A percentile compares a stretch with the other conserved stretches of the same genome.
Evolutionary conservation across 176 grass and related monocot genomes (phyloP).

Genomic region (Bonia amplexicaulis): DNA sequence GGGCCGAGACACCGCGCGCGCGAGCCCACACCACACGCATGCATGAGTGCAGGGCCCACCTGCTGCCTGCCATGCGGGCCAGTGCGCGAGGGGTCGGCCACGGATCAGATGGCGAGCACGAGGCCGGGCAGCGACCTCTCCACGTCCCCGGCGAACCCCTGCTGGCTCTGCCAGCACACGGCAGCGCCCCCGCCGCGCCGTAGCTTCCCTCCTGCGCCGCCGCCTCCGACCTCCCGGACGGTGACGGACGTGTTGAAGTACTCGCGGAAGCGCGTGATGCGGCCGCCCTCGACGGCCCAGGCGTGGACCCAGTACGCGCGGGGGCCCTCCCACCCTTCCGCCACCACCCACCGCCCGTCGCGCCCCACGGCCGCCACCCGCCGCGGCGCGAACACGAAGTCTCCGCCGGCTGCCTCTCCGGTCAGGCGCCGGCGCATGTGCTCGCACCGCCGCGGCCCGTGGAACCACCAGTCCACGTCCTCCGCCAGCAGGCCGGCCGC

Average conservation of each 20-base stretch:
- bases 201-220: background rate
- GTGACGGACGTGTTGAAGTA: slow-evolving; percentile 52
- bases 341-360: slow-evolving; percentile 32
- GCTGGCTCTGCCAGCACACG: slow-evolving; percentile 31
- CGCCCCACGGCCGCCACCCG: slow-evolving; percentile 15
- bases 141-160: background rate
- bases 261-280: slow-evolving; percentile 36
- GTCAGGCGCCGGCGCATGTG: slow-evolving; percentile 39
- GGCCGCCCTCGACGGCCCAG: slow-evolving; percentile 37
- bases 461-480: slow-evolving; percentile 53
- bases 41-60: background rate
- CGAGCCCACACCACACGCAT: background rate
- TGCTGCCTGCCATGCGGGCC: background rate
- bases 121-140: slow-evolving; percentile 22
- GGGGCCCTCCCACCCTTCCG: slow-evolving; percentile 42
- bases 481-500: background rate
- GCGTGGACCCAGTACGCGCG: slow-evolving; percentile 51
- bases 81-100: no score
- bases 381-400: slow-evolving; percentile 10
- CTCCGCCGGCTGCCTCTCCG: background rate
- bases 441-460: slow-evolving; percentile 40
- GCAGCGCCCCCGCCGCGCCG: no score
- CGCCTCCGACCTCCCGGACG: slow-evolving; percentile 2
- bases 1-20: background rate
- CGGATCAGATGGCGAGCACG: slow-evolving; percentile 34